phyloP scores from a whole-genome alignment of 2,329 filamentous ascomycete genomes.

The Alternaria ventricosa region DNA sequence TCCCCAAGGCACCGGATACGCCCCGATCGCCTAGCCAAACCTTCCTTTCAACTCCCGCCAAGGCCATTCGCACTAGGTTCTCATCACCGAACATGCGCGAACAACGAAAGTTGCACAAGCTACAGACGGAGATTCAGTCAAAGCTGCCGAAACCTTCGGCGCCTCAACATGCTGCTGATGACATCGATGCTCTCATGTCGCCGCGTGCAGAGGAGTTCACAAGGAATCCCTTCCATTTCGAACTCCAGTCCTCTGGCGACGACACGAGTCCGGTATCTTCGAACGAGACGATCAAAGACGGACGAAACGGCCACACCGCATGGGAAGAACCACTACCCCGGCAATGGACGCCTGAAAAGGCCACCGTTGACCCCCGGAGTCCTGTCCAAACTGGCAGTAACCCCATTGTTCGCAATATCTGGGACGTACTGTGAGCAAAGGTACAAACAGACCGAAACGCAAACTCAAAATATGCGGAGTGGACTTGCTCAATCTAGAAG shows the following conservation, averaged over 20 bases:
- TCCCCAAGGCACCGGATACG: constrained; percentile 23
- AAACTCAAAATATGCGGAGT: background rate
- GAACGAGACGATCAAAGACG: constrained; percentile 41
- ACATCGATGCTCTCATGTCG: constrained; percentile 67
- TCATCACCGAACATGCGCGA: constrained; percentile 50
- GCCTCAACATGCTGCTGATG: constrained; percentile 42
- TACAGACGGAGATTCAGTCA: constrained; percentile 50
- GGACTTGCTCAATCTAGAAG: background rate
- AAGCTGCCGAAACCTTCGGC: constrained; percentile 38
- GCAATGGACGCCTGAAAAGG: constrained; percentile 60
- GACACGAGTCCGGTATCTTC: constrained; percentile 42
- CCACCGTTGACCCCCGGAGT: constrained; percentile 73
- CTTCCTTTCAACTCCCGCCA: constrained; percentile 41
- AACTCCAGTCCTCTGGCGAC: constrained; percentile 32
- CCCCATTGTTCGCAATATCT: constrained; percentile 78
- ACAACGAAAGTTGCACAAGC: constrained; percentile 46
- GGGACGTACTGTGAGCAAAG: constrained; percentile 70
- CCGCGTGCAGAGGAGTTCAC: constrained; percentile 77
- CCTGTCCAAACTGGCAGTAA: constrained; percentile 76
- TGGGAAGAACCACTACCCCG: constrained; percentile 35
- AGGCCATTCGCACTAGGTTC: constrained; percentile 45
- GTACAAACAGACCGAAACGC: background rate
- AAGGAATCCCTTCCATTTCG: constrained; percentile 53
- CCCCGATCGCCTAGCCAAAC: constrained; percentile 21
- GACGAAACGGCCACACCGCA: constrained; percentile 29